Evolutionary conservation across 257 asterid species (phyloP).

Genomic region (Ballota nigra): DNA sequence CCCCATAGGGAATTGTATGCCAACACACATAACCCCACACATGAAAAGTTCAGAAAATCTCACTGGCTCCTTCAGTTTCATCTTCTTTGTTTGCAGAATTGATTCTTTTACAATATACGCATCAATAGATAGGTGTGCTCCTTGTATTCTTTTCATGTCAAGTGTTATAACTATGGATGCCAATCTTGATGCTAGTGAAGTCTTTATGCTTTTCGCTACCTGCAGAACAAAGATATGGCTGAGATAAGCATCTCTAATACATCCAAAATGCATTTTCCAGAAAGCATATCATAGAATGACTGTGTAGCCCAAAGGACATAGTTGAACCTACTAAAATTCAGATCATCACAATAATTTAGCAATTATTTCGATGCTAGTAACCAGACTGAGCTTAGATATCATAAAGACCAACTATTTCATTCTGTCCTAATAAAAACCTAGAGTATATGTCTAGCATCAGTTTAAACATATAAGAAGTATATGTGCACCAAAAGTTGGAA

Average conservation of each 20-base stretch:
- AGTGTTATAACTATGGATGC: slow-evolving; percentile 71
- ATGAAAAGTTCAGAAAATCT: background rate
- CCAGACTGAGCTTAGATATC: slow-evolving; percentile 7
- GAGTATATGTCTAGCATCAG: background rate
- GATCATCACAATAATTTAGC: background rate
- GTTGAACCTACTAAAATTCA: background rate
- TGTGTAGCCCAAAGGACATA: background rate
- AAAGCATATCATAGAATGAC: background rate
- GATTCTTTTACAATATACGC: slow-evolving; percentile 68
- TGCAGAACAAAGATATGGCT: slow-evolving; percentile 32
- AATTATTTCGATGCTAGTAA: background rate
- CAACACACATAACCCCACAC: slow-evolving; percentile 8
- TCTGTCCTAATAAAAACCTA: background rate
- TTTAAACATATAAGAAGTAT: background rate
- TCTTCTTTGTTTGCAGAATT: slow-evolving; percentile 54
- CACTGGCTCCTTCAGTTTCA: slow-evolving; percentile 76
- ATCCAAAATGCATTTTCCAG: slow-evolving; percentile 5
- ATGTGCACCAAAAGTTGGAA: background rate
- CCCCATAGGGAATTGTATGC: slow-evolving; percentile 5
- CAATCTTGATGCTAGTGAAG: slow-evolving; percentile 57
- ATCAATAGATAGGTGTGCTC: slow-evolving; percentile 59
- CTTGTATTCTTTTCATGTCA: slow-evolving; percentile 62
- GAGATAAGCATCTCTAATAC: background rate
- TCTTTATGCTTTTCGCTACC: slow-evolving; percentile 83
- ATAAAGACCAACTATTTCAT: background rate